Base-by-base conservation (phyloP, 2,329 filamentous ascomycete genomes). In the Clarireedia homoeocarpa region DNA sequence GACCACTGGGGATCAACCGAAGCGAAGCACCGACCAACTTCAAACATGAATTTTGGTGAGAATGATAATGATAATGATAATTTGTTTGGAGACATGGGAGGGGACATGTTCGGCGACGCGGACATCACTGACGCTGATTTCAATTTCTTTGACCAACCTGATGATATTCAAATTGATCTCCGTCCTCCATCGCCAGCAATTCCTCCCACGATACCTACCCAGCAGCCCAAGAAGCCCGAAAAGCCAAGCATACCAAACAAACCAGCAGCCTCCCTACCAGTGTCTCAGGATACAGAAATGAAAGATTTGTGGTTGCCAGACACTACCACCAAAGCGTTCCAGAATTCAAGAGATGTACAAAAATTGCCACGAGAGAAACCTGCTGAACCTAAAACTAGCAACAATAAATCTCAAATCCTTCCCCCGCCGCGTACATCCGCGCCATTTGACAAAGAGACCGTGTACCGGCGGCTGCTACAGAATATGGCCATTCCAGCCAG, bases 51-150 rank as follows among this genome's bases (percentile, higher is more conserved):
- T 38, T 67, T 67, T 51, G 58, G 59, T 40, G 63, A 65, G 10
- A 64, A 63, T 44, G 61, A 63, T 44, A 61, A 64, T 48, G 66
- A 67, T 47, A 66, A 62, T 34, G 78, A 78, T 24, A 73, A 77
- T 63, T 73, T 89, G 5, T 88, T 89, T 65, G 84, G 79, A 20
- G 85, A 88, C 54, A 76, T 88, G 62, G 83, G 83, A 12, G 81
- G 79, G 7, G 85, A 89, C 61, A 80, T 86, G 62, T 89, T 89
- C 70, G 83, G 79, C n/a, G 81, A 72, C 15, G 44, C 55, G 36
- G 73, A 84, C 61, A 77, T 92, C n/a, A 91, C 86, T 1, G 89
- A 94, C 63, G 88, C 83, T 5, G 89, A 94, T 66, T 92, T 92
- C 68, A 89, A 81, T 67, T 92, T 91, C 69, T 92, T 92, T 63